These are phyloP conservation scores for Diutina sp. DNA, from an alignment of 1,139 yeast species.

Conservation along the genomic window DNA sequence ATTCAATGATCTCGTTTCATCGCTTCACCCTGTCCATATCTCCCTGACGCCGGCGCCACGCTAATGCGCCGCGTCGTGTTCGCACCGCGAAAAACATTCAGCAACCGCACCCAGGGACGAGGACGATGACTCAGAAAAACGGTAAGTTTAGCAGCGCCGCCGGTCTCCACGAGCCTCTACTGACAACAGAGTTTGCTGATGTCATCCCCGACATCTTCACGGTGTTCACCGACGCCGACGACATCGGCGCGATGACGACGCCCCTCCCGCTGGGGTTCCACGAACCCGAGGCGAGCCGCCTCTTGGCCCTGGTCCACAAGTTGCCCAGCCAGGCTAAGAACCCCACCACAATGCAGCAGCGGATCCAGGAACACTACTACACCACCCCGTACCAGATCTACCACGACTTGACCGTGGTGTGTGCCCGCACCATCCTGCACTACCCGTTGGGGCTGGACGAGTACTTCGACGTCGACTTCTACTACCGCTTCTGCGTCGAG, in stretches of 20 bases:
- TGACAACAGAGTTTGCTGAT: background rate
- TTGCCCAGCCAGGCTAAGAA: background rate
- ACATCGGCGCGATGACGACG: constrained; percentile 11
- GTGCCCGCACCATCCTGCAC: constrained; percentile 35
- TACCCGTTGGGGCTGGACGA: constrained; percentile 41
- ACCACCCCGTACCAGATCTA: constrained; percentile 36
- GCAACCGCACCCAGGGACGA: background rate
- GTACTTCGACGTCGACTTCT: constrained; percentile 51
- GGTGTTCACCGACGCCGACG: constrained; percentile 6
- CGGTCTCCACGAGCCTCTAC: background rate
- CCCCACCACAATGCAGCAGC: background rate
- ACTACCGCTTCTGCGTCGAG: constrained; percentile 61
- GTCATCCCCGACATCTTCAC: constrained; percentile 4
- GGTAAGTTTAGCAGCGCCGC: background rate
- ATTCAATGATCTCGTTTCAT: too few relatives aligned
- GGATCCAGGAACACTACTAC: background rate
- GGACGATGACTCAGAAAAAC: background rate
- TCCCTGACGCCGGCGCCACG: too few relatives aligned
- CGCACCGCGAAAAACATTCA: background rate
- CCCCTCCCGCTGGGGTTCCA: constrained; percentile 10
- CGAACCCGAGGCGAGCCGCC: background rate
- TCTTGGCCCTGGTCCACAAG: background rate
- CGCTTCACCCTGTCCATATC: too few relatives aligned
- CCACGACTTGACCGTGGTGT: constrained; percentile 63
- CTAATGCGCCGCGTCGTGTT: background rate